A percentile compares a stretch with the other conserved stretches of the same genome.
Conservation (phyloP, 768 basidiomycete species). For the Rhodocollybia butyracea region DNA sequence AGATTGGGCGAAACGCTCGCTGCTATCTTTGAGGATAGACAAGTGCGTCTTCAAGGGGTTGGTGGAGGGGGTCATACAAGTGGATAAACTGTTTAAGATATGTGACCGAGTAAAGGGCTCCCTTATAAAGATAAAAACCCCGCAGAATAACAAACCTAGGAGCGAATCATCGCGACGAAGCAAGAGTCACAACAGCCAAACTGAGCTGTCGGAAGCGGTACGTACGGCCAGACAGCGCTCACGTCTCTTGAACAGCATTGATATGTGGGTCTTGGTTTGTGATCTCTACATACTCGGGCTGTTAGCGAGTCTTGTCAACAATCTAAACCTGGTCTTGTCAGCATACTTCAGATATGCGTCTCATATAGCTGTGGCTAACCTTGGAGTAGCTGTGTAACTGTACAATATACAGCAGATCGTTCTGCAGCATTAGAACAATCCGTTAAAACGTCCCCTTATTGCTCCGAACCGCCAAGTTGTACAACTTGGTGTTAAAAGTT, state of each 20-base stretch:
- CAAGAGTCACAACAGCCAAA: constrained; percentile 1
- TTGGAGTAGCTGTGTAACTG: no score
- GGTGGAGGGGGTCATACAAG: not conserved
- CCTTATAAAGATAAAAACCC: not conserved
- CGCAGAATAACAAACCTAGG: not conserved
- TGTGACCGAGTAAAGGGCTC: no score
- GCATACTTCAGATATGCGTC: no score
- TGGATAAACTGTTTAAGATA: not conserved
- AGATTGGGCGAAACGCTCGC: constrained; percentile 43
- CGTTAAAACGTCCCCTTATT: no score
- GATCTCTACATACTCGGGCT: not conserved
- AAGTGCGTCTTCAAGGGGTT: constrained; percentile 42
- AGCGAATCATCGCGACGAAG: not conserved
- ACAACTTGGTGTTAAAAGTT: no score
- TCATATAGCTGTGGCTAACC: no score
- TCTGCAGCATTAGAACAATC: no score
- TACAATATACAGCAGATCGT: no score
- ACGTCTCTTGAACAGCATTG: constrained; percentile 5
- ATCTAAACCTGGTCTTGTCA: no score
- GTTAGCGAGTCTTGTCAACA: not conserved
- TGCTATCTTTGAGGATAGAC: constrained; percentile 56
- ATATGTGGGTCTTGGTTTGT: not conserved
- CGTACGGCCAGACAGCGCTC: constrained; percentile 7
- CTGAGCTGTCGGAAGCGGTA: constrained; percentile 3
- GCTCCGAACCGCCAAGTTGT: no score